Conservation (phyloP, 805 yeast species). For the Lipomyces mesembrius region DNA sequence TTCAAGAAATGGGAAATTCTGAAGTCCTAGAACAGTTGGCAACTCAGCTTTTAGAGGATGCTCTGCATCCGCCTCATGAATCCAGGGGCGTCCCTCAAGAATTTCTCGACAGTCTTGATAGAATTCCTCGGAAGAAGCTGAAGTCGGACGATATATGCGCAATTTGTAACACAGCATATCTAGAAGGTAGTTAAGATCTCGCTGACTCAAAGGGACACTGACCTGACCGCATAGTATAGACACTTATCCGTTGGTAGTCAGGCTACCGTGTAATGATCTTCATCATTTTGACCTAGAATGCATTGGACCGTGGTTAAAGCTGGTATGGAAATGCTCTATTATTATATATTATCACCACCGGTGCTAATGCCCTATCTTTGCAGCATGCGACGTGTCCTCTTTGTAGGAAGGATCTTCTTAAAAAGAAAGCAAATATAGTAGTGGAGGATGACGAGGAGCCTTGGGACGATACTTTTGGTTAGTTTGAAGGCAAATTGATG, state of each 20-base stretch:
- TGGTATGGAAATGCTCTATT: slow-evolving; percentile 38
- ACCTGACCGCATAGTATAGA: slow-evolving; percentile 48
- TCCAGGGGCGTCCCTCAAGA: slow-evolving; percentile 64
- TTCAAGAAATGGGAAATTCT: slow-evolving; percentile 30
- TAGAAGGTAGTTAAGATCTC: slow-evolving; percentile 46
- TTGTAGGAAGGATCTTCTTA: slow-evolving; percentile 74
- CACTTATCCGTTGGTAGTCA: slow-evolving; percentile 76
- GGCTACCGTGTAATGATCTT: slow-evolving; percentile 65
- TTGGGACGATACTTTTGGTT: slow-evolving; percentile 80
- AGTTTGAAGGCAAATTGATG: neutral
- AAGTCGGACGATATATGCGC: slow-evolving; percentile 68
- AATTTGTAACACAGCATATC: slow-evolving; percentile 76
- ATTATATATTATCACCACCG: neutral
- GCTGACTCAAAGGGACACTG: neutral
- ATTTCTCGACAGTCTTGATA: slow-evolving; percentile 74
- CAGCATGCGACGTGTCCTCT: slow-evolving; percentile 67
- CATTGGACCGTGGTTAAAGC: slow-evolving; percentile 83
- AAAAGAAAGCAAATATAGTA: slow-evolving; percentile 53
- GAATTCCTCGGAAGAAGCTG: slow-evolving; percentile 59
- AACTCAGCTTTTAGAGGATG: slow-evolving; percentile 30
- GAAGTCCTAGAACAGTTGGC: slow-evolving; percentile 28
- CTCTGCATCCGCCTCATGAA: slow-evolving; percentile 22
- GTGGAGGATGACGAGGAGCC: slow-evolving; percentile 70
- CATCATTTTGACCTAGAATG: slow-evolving; percentile 90
- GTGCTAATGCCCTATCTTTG: neutral